These are phyloP conservation scores for Leptographium flavum DNA, from an alignment of 2,329 filamentous ascomycete species.

Conservation along the genomic window DNA sequence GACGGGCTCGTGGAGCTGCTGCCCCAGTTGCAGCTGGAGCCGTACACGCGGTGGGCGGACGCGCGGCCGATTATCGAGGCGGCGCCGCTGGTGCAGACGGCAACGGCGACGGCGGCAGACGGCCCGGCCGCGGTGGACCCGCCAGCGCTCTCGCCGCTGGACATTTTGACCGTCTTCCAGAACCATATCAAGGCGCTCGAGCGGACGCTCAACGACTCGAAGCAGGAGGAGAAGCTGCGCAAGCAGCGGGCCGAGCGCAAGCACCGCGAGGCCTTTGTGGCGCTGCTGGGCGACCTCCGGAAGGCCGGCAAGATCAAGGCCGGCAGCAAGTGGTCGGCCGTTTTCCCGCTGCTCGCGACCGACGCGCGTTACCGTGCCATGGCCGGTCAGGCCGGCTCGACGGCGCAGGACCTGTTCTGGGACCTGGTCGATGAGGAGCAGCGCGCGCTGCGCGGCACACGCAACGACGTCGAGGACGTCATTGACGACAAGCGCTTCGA, in stretches of 20 bases:
- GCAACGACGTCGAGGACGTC: slow-evolving; percentile 77
- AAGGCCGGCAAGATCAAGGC: slow-evolving; percentile 72
- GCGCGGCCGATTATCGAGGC: slow-evolving; percentile 71
- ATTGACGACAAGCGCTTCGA: slow-evolving; percentile 88
- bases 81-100: slow-evolving; percentile 54
- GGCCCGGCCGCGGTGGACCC: slow-evolving; percentile 27
- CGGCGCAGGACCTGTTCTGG: slow-evolving; percentile 87
- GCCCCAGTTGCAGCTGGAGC: slow-evolving; percentile 68
- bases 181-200: slow-evolving; percentile 89
- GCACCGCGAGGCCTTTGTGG: slow-evolving; percentile 66
- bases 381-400: slow-evolving; percentile 72
- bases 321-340: slow-evolving; percentile 76
- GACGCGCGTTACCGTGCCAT: slow-evolving; percentile 76
- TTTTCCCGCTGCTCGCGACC: slow-evolving; percentile 59
- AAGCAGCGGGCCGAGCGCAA: slow-evolving; percentile 74
- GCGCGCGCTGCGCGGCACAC: slow-evolving; percentile 61
- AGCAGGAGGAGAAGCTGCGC: slow-evolving; percentile 73
- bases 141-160: slow-evolving; percentile 61
- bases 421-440: slow-evolving; percentile 92
- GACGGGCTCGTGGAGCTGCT: slow-evolving; percentile 69
- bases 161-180: slow-evolving; percentile 86
- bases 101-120: neutral
- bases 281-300: slow-evolving; percentile 61
- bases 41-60: slow-evolving; percentile 89
- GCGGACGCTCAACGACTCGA: slow-evolving; percentile 77